Evolutionary conservation across 2,329 filamentous ascomycete species (phyloP).

Genomic region (Botrytis fabae): DNA sequence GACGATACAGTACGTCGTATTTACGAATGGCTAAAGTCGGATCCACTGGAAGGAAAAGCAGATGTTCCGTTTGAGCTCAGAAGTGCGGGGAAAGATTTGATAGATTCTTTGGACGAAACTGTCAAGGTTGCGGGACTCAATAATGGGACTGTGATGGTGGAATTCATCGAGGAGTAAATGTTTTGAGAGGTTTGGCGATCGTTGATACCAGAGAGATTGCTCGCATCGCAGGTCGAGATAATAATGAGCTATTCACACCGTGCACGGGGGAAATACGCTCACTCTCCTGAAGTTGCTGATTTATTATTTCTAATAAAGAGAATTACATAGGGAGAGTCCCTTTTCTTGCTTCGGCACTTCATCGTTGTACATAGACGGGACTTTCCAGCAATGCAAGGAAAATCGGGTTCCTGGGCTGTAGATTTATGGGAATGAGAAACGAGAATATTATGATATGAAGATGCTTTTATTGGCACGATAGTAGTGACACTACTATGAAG

Average conservation of each 20-base stretch:
- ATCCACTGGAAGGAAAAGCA: conserved; percentile 76
- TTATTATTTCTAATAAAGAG: background rate
- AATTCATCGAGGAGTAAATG: conserved; percentile 63
- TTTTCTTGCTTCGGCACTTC: background rate
- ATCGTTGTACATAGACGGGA: conserved; percentile 12
- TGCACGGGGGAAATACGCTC: background rate
- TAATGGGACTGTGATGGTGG: conserved; percentile 94
- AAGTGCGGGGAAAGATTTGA: conserved; percentile 81
- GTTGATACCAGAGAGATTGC: conserved; percentile 17
- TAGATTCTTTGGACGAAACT: conserved; percentile 69
- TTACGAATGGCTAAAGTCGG: conserved; percentile 95
- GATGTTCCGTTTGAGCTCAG: conserved; percentile 85
- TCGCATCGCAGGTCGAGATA: conserved; percentile 11
- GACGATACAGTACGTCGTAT: conserved; percentile 77
- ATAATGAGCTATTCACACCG: conserved; percentile 1
- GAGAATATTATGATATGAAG: conserved; percentile 4
- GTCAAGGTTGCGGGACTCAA: conserved; percentile 83
- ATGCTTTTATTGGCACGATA: background rate
- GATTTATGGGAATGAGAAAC: conserved; percentile 6
- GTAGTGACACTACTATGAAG: background rate
- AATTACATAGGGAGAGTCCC: background rate
- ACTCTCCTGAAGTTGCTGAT: background rate
- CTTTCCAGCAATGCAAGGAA: background rate
- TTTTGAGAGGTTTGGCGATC: conserved; percentile 1
- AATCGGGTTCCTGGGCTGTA: conserved; percentile 10